phyloP scores from a whole-genome alignment of 2,329 filamentous ascomycete species.

The Dothiorella sarmentorum region DNA sequence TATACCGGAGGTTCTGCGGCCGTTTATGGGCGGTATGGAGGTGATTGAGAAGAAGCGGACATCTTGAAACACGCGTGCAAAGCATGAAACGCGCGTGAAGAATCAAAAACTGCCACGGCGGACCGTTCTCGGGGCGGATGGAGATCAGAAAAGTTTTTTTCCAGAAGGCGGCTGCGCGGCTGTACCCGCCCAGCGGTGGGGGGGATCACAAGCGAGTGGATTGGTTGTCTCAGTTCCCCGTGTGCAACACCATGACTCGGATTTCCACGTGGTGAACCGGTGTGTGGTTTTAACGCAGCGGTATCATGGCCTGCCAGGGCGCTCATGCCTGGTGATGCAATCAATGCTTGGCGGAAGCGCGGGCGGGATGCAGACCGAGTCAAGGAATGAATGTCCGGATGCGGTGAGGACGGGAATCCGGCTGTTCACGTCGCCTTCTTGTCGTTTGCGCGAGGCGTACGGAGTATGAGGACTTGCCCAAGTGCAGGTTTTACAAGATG shows the following conservation, averaged over 20 bases:
- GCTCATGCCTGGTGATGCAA: constrained; percentile 6
- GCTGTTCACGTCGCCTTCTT: not conserved
- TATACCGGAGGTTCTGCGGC: constrained; percentile 74
- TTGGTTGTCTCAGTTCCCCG: not conserved
- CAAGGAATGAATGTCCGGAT: not conserved
- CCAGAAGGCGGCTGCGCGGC: constrained; percentile 7
- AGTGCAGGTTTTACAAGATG: too few relatives aligned
- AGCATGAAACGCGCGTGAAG: not conserved
- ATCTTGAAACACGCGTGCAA: constrained; percentile 8
- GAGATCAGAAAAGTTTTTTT: constrained; percentile 6
- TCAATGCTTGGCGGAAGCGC: not conserved
- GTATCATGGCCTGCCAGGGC: constrained; percentile 1
- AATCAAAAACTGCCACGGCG: not conserved
- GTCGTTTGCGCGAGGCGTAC: not conserved
- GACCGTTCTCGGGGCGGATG: not conserved
- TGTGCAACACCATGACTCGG: constrained; percentile 11
- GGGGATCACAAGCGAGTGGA: constrained; percentile 10
- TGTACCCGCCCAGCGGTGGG: constrained; percentile 2
- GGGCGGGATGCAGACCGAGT: not conserved
- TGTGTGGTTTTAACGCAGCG: not conserved
- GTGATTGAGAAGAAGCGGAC: constrained; percentile 27
- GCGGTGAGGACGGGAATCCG: constrained; percentile 3
- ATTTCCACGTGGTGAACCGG: constrained; percentile 3
- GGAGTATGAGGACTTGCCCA: not conserved
- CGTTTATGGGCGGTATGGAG: constrained; percentile 68